Base-by-base conservation (phyloP, 169 alveolate species). In the Cryptosporidium andersoni region DNA sequence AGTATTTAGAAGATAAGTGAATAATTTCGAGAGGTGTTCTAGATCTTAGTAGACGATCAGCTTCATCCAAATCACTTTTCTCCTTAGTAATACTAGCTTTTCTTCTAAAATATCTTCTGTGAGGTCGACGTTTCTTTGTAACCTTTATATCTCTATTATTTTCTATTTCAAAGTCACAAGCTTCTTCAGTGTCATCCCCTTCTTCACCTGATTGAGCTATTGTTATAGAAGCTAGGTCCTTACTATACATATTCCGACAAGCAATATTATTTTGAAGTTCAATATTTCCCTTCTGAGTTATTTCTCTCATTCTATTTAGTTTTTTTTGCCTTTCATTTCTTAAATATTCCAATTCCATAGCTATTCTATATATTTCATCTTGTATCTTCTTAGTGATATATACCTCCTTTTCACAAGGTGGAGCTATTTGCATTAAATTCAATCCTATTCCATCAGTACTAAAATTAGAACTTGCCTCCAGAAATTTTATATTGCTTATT, bases 11-110 rank as follows among this genome's bases (percentile, higher is more conserved):
- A 16, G 74, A 55, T 16, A 74, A 36, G 16, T 66, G 42, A 58
- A 74, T 56, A 8, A 74, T 60, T 36, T 74, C 85, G 1, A 74
- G 52, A 8, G 85, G 85, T 1, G 85, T 74, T 60, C 85, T 55
- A 1, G 85, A 55, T n/a, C 85, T 74, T 12, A 74, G 36, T n/a
- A 74, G 12, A 45, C 60, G 55, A 37, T 74, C 85, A 14, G 56
- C 34, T 36, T 74, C 85, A 47, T 74, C 85, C 37, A 58, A 12
- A 34, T 74, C 85, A 55, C 42, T 60, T 39, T 74, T 74, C 45
- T 74, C 85, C 48, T 60, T 74, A 43, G 47, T 34, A 47, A 16
- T 74, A 3, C 60, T 60, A 42, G 55, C 60, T 14, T 74, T 74
- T 64, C 85, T 74, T 2, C 85, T 53, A 43, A 74, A 74, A 58